Base-by-base conservation (phyloP, 2,329 filamentous ascomycete species). In the Nigrospora sphaerica region DNA sequence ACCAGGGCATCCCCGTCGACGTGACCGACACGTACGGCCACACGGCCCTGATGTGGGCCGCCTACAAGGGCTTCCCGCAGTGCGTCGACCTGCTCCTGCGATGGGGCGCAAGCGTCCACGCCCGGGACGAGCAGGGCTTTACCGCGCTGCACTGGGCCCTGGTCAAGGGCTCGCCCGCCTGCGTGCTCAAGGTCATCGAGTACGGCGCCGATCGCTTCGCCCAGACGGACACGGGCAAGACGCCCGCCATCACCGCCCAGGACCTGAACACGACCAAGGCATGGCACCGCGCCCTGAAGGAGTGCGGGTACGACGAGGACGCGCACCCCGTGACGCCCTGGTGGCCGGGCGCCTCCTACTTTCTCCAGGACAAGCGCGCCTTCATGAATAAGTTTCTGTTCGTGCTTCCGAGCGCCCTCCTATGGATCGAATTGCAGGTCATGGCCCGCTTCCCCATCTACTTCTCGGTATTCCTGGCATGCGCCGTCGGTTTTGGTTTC, bases 1-100 rank as follows among this genome's bases (percentile, higher is more conserved):
- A 98, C 69, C 91, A 96, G 62, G 90, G 93, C 61, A 93, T 98
- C 49, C 88, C 90, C 14, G 89, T 98, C 51, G 93, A 98, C 62
- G 86, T 93, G 6, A 77, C 85, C 45, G 93, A 98, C 67, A 81
- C 81, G 43, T 92, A 90, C 62, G 89, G 91, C 6, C 95, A 98
- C 66, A 97, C 93, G 1, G 86, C 85, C 50, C 75, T 98, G 50
- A 98, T 98, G 93, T 98, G 93, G 93, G 89, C 93, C 16, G 92
- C 92, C 14, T 98, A 98, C 72, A 98, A 98, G 68, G 93, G 95
- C 33, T 96, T 85, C 62, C 88, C 92, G 0, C 83, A 86, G 40
- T 95, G 89, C 57, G 92, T 97, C 41, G 93, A 97, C 62, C 67
- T 97, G 38, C 92, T 95, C 54, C 70, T 98, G 49, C 83, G 90